Conservation (phyloP, 768 basidiomycete genomes). For the Amanita molliuscula region DNA sequence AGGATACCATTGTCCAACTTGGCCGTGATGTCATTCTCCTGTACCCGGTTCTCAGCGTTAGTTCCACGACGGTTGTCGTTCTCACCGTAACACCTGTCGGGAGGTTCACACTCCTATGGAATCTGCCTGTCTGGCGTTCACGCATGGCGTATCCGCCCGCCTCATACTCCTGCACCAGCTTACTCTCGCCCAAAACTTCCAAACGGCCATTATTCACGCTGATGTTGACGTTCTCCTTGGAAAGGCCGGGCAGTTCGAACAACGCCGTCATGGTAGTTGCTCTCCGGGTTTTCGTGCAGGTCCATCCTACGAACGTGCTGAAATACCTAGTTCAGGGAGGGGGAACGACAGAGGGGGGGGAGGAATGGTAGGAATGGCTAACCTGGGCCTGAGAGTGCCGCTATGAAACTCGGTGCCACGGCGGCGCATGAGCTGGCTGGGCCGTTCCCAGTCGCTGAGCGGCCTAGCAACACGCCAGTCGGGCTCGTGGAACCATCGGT, state of each 20-base stretch:
- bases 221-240: conserved; percentile 38
- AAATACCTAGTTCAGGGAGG: background rate
- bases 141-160: conserved; percentile 28
- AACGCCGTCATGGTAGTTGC: conserved; percentile 39
- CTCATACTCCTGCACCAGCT: conserved; percentile 20
- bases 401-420: background rate
- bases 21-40: conserved; percentile 26
- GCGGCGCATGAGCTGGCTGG: background rate
- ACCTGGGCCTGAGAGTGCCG: conserved; percentile 4
- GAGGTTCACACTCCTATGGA: conserved; percentile 34
- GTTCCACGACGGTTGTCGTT: background rate
- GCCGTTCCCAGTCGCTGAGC: background rate
- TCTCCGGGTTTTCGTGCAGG: conserved; percentile 34
- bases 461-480: background rate
- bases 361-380: background rate
- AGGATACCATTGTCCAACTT: conserved; percentile 33
- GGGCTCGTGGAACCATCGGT: background rate
- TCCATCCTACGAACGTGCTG: conserved; percentile 30
- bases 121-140: conserved; percentile 36
- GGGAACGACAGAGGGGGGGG: too few relatives aligned
- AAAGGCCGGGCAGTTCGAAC: conserved; percentile 47
- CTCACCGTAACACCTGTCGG: conserved; percentile 40
- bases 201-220: conserved; percentile 39
- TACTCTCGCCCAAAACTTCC: conserved; percentile 37
- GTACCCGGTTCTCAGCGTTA: background rate